Evolutionary conservation across 2,329 filamentous ascomycete genomes (phyloP), one percentile per base, ranked within the genome.

Genomic region (Cladophialophora exuberans): DNA sequence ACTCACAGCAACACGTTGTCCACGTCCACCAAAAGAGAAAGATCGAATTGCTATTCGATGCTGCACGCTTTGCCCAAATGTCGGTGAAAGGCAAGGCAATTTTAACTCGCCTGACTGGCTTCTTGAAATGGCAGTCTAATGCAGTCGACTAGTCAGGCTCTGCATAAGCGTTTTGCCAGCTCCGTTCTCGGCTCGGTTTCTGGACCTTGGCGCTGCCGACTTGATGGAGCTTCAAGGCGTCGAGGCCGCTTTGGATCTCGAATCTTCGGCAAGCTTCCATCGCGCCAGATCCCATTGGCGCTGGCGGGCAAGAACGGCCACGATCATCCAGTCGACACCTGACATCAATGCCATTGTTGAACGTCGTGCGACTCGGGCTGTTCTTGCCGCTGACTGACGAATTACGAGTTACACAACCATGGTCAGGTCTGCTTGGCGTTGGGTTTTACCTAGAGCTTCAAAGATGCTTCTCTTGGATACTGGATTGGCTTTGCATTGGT

Each of bases 1-100:
- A 57, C 54, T 33, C 57, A 30, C 36, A 28, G 28, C 7, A 30
- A 18, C 26, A 31, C 22, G 23, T 31, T 22, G 39, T 33, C 22
- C 7, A 15, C 25, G 35, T 22, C 31, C 23, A 41, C 18, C 46
- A n/a, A 49, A 49, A 47, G 39, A 49, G 33, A 49, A 22, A 49
- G 11, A 31, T 7, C 35, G 26, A 20, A 44, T 18, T 38, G 38
- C 20, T 50, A 49, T 55, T 50, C 44, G 44, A 50, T 39, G 23
- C 6, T 43, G 11, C 26, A 35, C 28, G 5, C 28, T 51, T 51
- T 42, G 45, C 50, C 52, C 36, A 52, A 60, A 54, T 49, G 58
- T 60, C 58, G 58, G 57, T 60, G 57, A 54, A 54, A 51, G 38
- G 28, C 36, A 51, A 41, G 33, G 38, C 38, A 46, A 52, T 49